These are phyloP conservation scores for Paraphoma sp. DNA, from an alignment of 2,329 filamentous ascomycete species.

Conservation along the genomic window DNA sequence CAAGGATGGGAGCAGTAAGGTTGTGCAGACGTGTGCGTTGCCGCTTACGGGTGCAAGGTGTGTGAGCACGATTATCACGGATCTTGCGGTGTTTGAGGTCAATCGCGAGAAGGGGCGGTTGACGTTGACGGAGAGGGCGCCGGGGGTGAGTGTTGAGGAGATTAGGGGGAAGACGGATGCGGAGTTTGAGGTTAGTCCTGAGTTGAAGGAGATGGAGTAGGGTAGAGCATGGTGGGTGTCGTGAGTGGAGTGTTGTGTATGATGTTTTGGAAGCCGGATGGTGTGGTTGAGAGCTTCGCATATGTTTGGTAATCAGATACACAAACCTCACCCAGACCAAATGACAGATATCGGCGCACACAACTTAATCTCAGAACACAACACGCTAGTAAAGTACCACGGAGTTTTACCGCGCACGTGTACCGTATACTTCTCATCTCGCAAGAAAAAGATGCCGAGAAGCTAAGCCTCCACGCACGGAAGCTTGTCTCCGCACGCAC, in stretches of 20 bases:
- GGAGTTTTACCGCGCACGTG: too few relatives aligned
- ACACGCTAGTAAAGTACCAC: too few relatives aligned
- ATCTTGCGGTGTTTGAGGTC: conserved; percentile 64
- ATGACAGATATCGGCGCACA: too few relatives aligned
- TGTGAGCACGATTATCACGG: conserved; percentile 49
- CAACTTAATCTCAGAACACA: too few relatives aligned
- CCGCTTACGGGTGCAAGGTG: conserved; percentile 48
- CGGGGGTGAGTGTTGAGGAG: conserved; percentile 86
- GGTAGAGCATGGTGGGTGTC: too few relatives aligned
- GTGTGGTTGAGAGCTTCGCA: too few relatives aligned
- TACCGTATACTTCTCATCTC: too few relatives aligned
- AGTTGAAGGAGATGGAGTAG: conserved; percentile 76
- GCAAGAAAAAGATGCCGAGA: not conserved
- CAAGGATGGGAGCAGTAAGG: conserved; percentile 90
- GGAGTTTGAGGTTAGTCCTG: conserved; percentile 77
- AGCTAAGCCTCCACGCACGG: not conserved
- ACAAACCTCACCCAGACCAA: too few relatives aligned
- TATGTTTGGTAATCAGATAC: too few relatives aligned
- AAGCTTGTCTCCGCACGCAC: not conserved
- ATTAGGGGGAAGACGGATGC: conserved; percentile 87
- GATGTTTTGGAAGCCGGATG: too few relatives aligned
- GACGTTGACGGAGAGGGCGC: conserved; percentile 81
- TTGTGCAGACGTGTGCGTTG: conserved; percentile 69
- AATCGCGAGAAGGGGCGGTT: conserved; percentile 69
- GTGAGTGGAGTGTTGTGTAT: too few relatives aligned